Evolutionary conservation across 2,329 filamentous ascomycete species (phyloP).

Genomic region (Penicillium verrucosum): DNA sequence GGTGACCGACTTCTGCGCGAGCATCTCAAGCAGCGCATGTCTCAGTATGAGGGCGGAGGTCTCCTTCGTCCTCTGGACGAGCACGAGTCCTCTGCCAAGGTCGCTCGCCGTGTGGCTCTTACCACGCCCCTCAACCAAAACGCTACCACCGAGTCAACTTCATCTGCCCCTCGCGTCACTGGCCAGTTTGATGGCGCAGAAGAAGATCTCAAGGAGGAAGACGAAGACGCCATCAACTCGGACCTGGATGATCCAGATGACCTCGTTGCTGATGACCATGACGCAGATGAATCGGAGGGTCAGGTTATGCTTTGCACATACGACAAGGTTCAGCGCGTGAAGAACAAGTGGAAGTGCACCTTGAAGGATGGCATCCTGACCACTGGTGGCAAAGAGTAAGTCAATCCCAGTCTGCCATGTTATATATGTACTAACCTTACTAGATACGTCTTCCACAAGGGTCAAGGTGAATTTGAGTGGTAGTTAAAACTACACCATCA

Average conservation of each 20-base stretch:
- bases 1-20: constrained; percentile 42
- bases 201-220: constrained; percentile 58
- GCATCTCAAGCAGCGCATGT: constrained; percentile 42
- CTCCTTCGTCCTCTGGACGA: constrained; percentile 44
- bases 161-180: constrained; percentile 18
- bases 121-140: constrained; percentile 9
- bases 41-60: constrained; percentile 46
- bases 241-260: constrained; percentile 96
- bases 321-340: constrained; percentile 97
- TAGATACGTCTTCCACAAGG: constrained; percentile 94
- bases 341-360: constrained; percentile 99
- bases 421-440: constrained; percentile 23
- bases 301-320: constrained; percentile 99
- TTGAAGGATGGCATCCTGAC: constrained; percentile 95
- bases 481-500: constrained; percentile 44
- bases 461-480: constrained; percentile 97
- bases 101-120: constrained; percentile 38
- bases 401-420: constrained; percentile 15
- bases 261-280: constrained; percentile 75
- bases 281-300: constrained; percentile 76
- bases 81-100: constrained; percentile 32
- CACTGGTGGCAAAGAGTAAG: constrained; percentile 83
- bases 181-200: constrained; percentile 58
- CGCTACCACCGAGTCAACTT: constrained; percentile 2
- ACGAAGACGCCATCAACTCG: constrained; percentile 97